Conservation (phyloP, 2,329 filamentous ascomycete species). For the Penicillium sp. region DNA sequence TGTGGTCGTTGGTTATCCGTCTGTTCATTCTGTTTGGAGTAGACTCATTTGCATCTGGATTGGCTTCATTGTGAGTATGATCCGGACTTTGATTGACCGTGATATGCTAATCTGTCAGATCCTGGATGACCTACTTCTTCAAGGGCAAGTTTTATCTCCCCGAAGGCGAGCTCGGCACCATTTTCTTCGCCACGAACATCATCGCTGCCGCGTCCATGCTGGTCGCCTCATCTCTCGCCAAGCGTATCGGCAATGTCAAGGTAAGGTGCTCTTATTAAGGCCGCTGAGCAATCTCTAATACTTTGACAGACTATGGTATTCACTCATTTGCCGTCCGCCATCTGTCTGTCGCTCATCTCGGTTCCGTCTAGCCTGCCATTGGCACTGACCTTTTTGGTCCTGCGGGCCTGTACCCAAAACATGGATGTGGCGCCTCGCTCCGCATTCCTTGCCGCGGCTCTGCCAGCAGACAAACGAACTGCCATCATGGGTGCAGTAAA, state of each 20-base stretch:
- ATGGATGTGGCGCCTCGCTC: slow-evolving; percentile 72
- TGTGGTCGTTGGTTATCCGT: slow-evolving; percentile 40
- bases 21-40: slow-evolving; percentile 67
- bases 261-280: slow-evolving; percentile 23
- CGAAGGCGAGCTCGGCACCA: slow-evolving; percentile 54
- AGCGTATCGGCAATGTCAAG: slow-evolving; percentile 57
- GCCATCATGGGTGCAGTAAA: slow-evolving; percentile 70
- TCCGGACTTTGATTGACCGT: slow-evolving; percentile 30
- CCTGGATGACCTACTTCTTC: slow-evolving; percentile 58
- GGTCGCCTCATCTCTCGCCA: slow-evolving; percentile 62
- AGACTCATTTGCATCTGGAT: slow-evolving; percentile 68
- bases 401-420: slow-evolving; percentile 61
- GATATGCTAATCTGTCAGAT: slow-evolving; percentile 29
- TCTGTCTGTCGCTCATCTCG: slow-evolving; percentile 64
- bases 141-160: slow-evolving; percentile 54
- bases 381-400: slow-evolving; percentile 60
- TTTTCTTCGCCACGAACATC: slow-evolving; percentile 52
- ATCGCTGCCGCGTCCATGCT: slow-evolving; percentile 46
- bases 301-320: slow-evolving; percentile 67
- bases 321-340: slow-evolving; percentile 67
- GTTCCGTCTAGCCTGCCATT: slow-evolving; percentile 54
- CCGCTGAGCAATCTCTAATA: slow-evolving; percentile 10
- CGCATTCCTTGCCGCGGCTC: slow-evolving; percentile 66
- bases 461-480: slow-evolving; percentile 65
- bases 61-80: slow-evolving; percentile 59